phyloP scores from a whole-genome alignment of 2,329 filamentous ascomycete species.

The Knufia fluminis region DNA sequence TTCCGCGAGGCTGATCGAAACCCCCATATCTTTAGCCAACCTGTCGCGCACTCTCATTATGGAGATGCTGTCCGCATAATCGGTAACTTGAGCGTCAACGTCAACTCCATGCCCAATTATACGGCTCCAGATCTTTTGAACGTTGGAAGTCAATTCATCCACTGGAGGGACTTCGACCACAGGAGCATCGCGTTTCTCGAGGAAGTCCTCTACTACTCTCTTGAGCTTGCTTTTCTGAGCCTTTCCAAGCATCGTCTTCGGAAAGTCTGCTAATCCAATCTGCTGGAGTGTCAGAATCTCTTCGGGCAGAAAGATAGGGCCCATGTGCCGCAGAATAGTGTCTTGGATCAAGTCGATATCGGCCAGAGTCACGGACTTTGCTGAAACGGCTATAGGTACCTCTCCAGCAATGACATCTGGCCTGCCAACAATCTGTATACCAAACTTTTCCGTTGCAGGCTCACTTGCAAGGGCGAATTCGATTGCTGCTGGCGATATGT shows the following conservation, averaged over 20 bases:
- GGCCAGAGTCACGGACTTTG: conserved; percentile 38
- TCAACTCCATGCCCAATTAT: conserved; percentile 5
- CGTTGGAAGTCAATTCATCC: conserved; percentile 1
- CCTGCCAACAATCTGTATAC: conserved; percentile 76
- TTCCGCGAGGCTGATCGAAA: not conserved
- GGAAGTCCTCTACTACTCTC: not conserved
- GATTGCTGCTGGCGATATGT: conserved; percentile 85
- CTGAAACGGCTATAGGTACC: conserved; percentile 72
- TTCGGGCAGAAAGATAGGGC: conserved; percentile 10
- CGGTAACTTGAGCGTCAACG: not conserved
- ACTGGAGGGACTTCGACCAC: not conserved
- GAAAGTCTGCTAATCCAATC: conserved; percentile 2
- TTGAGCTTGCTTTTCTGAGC: not conserved
- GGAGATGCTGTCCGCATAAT: conserved; percentile 6
- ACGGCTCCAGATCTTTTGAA: conserved; percentile 6
- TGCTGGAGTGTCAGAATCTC: conserved; percentile 1
- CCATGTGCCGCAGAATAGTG: conserved; percentile 37
- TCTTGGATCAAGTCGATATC: conserved; percentile 54
- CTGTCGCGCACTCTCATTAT: conserved; percentile 7
- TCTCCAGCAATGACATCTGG: conserved; percentile 75
- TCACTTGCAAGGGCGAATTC: conserved; percentile 76
- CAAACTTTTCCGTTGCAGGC: conserved; percentile 43
- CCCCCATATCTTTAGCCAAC: not conserved
- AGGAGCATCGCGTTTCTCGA: not conserved
- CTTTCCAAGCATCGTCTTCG: conserved; percentile 3